Conservation (phyloP, 106 monocot genomes). For the Hemerocallis citrina region DNA sequence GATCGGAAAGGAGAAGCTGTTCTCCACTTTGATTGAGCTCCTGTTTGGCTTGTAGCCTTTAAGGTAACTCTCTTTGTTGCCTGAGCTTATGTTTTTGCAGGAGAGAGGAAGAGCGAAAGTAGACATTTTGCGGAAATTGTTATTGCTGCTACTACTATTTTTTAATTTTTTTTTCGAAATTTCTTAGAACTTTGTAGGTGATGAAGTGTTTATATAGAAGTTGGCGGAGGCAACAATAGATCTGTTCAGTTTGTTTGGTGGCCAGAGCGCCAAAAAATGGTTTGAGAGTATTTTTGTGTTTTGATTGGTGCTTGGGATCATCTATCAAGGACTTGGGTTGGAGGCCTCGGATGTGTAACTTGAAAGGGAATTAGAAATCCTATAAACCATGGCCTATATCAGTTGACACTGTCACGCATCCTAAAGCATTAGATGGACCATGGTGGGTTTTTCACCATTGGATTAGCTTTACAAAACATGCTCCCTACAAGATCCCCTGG, state of each 20-base stretch:
- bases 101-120: neutral
- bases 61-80: neutral
- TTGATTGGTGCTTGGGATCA: neutral
- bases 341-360: neutral
- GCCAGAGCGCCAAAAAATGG: too few species aligned
- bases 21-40: constrained; percentile 25
- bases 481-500: too few species aligned
- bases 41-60: constrained; percentile 6
- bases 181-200: neutral
- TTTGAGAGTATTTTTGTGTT: neutral
- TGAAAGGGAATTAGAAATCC: too few species aligned
- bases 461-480: too few species aligned
- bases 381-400: too few species aligned
- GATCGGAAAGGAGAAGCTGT: constrained; percentile 10
- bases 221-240: too few species aligned
- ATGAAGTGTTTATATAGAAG: neutral
- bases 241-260: too few species aligned
- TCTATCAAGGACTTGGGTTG: neutral
- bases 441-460: too few species aligned
- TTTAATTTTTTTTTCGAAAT: neutral
- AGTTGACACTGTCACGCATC: too few species aligned
- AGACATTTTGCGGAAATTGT: constrained; percentile 18
- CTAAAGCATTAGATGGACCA: too few species aligned
- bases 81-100: constrained; percentile 7
- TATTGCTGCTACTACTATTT: neutral